These are phyloP conservation scores for Hypsizygus marmoreus DNA, from an alignment of 768 basidiomycete species.

Conservation along the genomic window DNA sequence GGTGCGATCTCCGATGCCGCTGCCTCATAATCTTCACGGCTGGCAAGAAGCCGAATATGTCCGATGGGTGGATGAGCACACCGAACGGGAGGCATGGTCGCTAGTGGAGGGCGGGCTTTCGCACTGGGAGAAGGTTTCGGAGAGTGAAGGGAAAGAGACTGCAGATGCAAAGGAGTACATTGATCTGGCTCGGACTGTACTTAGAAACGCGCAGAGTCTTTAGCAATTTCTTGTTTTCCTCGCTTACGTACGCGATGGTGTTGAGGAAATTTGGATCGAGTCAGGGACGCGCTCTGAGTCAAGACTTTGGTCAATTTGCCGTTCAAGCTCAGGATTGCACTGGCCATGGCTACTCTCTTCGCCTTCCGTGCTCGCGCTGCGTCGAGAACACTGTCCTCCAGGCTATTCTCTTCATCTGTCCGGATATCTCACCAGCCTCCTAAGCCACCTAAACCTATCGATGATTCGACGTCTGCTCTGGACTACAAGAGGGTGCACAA, in stretches of 20 bases:
- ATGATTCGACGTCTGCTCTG: slow-evolving; percentile 92
- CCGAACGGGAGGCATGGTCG: slow-evolving; percentile 75
- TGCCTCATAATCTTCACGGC: slow-evolving; percentile 87
- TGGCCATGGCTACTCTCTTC: slow-evolving; percentile 29
- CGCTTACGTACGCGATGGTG: not conserved
- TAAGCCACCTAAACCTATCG: slow-evolving; percentile 76
- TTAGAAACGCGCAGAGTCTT: slow-evolving; percentile 42
- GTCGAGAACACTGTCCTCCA: slow-evolving; percentile 27
- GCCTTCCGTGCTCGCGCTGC: slow-evolving; percentile 33
- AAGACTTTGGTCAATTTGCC: slow-evolving; percentile 5
- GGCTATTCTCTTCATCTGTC: slow-evolving; percentile 40
- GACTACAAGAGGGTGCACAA: slow-evolving; percentile 84
- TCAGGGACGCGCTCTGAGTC: slow-evolving; percentile 8
- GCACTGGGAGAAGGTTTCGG: slow-evolving; percentile 77
- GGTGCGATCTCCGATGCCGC: slow-evolving; percentile 80
- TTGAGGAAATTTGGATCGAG: slow-evolving; percentile 9
- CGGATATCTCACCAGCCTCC: slow-evolving; percentile 44
- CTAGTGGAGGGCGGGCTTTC: slow-evolving; percentile 78
- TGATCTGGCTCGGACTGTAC: slow-evolving; percentile 64
- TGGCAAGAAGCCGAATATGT: slow-evolving; percentile 98
- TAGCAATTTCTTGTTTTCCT: too few relatives aligned
- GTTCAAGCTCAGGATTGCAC: slow-evolving; percentile 4
- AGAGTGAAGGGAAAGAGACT: slow-evolving; percentile 52
- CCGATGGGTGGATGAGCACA: slow-evolving; percentile 92
- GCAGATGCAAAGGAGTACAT: slow-evolving; percentile 61